Percentiles rank a stretch among this genome's conserved stretches.
Evolutionary conservation across 139 green algal species (phyloP).

Genomic region (Closterium sp.): DNA sequence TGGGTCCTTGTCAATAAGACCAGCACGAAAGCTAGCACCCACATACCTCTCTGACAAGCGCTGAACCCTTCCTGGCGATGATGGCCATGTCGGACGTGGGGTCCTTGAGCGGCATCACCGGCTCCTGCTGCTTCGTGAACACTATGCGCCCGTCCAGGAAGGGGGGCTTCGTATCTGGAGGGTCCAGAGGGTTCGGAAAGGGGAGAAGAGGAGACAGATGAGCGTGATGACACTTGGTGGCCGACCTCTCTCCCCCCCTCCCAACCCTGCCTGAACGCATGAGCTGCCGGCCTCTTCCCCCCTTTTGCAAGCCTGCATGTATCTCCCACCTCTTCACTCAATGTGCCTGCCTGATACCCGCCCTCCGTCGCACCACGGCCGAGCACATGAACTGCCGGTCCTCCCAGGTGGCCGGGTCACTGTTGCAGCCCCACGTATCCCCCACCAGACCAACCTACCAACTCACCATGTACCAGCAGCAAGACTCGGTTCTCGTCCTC

Average conservation of each 20-base stretch:
- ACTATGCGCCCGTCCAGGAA: slow-evolving; percentile 87
- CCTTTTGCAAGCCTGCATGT: too few species aligned
- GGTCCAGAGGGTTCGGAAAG: neutral
- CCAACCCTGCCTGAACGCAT: too few species aligned
- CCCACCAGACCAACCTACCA: slow-evolving; percentile 61
- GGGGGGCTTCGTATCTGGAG: slow-evolving; percentile 79
- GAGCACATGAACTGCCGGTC: too few species aligned
- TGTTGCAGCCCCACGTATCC: too few species aligned
- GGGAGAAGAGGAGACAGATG: neutral
- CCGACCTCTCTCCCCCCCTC: neutral
- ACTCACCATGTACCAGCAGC: slow-evolving; percentile 85
- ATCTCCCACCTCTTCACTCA: too few species aligned
- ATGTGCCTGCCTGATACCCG: too few species aligned
- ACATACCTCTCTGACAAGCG: slow-evolving; percentile 62
- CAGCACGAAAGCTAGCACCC: neutral
- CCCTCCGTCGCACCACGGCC: too few species aligned
- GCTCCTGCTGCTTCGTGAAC: slow-evolving; percentile 82
- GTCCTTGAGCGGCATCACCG: slow-evolving; percentile 91
- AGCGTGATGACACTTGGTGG: neutral
- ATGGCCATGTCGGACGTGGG: slow-evolving; percentile 95
- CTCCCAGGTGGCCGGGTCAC: too few species aligned
- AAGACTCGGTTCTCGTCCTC: slow-evolving; percentile 79
- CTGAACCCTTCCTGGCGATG: slow-evolving; percentile 76
- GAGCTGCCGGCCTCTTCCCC: too few species aligned
- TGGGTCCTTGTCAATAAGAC: slow-evolving; percentile 64